Evolutionary conservation across 768 basidiomycete genomes (phyloP).

Genomic region (Hygrocybe coccinea): DNA sequence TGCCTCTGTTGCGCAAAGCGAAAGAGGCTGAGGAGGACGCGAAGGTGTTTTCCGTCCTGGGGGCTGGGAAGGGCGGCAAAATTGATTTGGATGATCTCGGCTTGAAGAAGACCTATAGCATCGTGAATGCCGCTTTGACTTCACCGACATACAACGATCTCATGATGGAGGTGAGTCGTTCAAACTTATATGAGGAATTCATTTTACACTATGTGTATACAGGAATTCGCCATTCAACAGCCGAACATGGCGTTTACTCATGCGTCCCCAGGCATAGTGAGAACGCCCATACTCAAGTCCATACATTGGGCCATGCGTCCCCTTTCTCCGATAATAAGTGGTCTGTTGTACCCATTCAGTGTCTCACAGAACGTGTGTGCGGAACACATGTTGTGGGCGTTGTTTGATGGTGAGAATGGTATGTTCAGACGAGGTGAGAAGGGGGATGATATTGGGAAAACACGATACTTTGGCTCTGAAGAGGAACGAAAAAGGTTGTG

Average conservation of each 20-base stretch:
- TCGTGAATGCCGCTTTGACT: constrained; percentile 29
- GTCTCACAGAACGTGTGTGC: constrained; percentile 26
- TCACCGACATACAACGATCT: constrained; percentile 48
- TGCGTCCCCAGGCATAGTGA: constrained; percentile 30
- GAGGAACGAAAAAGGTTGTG: constrained; percentile 35
- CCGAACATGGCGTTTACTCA: constrained; percentile 36
- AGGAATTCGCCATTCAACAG: constrained; percentile 31
- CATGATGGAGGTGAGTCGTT: constrained; percentile 42
- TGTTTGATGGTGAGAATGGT: constrained; percentile 24
- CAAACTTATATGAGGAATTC: background rate
- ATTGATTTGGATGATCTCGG: constrained; percentile 48
- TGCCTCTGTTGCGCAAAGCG: constrained; percentile 42
- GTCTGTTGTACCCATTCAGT: constrained; percentile 24
- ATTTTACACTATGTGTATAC: background rate
- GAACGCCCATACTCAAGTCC: constrained; percentile 26
- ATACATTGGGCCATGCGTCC: constrained; percentile 23
- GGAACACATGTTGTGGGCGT: constrained; percentile 34
- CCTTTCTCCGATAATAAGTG: constrained; percentile 15
- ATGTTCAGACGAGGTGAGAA: constrained; percentile 29
- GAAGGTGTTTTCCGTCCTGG: constrained; percentile 45
- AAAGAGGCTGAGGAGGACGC: constrained; percentile 45
- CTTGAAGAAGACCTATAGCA: constrained; percentile 42
- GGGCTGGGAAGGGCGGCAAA: constrained; percentile 27
- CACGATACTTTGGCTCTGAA: constrained; percentile 33
- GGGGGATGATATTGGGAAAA: constrained; percentile 32